A percentile compares a stretch with the other conserved stretches of the same genome.
These are phyloP conservation scores for Typha latifolia DNA, from an alignment of 176 grass and related monocot species.

Conservation along the genomic window DNA sequence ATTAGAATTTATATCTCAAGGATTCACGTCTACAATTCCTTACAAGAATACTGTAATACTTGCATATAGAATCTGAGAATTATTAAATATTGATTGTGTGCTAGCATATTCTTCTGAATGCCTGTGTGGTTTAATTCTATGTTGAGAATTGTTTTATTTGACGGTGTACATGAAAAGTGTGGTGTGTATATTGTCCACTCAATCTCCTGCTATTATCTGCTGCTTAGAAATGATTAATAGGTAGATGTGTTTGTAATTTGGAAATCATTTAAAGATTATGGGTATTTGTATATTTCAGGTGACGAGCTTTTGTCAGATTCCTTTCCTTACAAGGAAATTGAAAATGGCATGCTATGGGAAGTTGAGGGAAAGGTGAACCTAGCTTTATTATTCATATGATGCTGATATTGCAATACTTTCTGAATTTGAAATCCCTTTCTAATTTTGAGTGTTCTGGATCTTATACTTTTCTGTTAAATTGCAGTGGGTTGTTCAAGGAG, in stretches of 20 bases:
- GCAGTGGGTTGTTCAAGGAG: slow-evolving; percentile 33
- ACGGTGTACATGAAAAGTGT: no score
- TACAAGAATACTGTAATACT: no score
- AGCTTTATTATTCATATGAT: not conserved
- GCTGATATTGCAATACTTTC: no score
- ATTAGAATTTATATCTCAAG: no score
- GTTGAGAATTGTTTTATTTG: no score
- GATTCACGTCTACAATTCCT: no score
- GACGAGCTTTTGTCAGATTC: slow-evolving; percentile 12
- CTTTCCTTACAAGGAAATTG: slow-evolving; percentile 10
- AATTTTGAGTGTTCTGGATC: not conserved
- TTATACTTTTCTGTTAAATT: not conserved
- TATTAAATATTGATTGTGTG: no score
- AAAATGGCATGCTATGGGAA: slow-evolving; percentile 18
- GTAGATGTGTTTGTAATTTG: not conserved
- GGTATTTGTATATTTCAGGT: not conserved
- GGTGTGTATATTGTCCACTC: no score
- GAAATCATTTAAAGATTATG: not conserved
- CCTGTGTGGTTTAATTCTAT: no score
- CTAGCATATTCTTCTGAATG: no score
- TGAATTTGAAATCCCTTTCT: not conserved
- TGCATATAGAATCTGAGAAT: no score
- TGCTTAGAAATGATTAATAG: not conserved
- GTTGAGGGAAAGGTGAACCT: slow-evolving; percentile 13
- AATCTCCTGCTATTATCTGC: no score